Evolutionary conservation across 805 yeast species (phyloP), one percentile per base, ranked within the genome.

Genomic region (Ogataea philodendri): DNA sequence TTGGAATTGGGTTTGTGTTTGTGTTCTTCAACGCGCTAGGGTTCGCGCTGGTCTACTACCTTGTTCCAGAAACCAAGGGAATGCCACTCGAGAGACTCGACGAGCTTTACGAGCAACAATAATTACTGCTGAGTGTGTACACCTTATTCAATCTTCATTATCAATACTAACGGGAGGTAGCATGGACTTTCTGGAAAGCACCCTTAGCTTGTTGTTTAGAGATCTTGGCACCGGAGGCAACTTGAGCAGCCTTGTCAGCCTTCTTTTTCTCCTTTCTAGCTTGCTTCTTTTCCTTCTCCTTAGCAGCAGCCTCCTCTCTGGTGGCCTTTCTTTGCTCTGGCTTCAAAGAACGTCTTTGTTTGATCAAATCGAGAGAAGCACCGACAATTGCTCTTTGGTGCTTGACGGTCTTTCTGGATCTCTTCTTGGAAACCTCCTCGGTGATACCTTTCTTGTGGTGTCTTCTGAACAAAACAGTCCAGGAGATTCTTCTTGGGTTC

Each of bases 371-470:
- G 62, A 93, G 78, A 64, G 98, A 86, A 68, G 97, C 98, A 81
- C 99, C 98, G 57, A 90, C 97, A 68, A 93, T 83, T 54, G 95
- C 96, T 82, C 98, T 93, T 78, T 89, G 97, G 73, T 84, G 80
- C 84, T 93, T 93, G 73, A 89, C 94, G 65, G 96, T 70, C 82
- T 87, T 89, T 81, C 96, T 90, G 60, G 93, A 57, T 76, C 96
- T 86, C 84, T 86, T 94, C 84, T 87, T 93, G 70, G 94, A 61
- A 59, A 84, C 86, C 78, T 93, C 98, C 81, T 93, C 99, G 65
- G 96, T 81, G 69, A 90, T 80, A 78, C 99, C 99, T 79, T 93
- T 93, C 84, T 87, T 88, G 95, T 93, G 97, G 78, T 90, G 96
- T 77, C 95, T 86, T 83, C 99, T 90, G 90, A 77, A 93, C 64